Evolutionary conservation across 2,329 filamentous ascomycete species (phyloP).

Genomic region (Xylaria digitata): DNA sequence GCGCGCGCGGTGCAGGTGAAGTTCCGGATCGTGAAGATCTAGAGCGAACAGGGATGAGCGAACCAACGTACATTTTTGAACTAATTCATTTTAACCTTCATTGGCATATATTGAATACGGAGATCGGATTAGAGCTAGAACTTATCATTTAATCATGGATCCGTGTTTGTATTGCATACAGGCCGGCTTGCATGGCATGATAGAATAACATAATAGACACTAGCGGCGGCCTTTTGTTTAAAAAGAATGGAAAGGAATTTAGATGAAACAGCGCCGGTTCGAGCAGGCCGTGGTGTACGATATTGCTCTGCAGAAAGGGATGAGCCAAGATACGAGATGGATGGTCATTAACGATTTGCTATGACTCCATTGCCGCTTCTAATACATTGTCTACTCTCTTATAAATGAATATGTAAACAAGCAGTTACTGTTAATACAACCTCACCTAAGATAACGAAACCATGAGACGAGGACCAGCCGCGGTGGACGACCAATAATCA

Average conservation of each 20-base stretch:
- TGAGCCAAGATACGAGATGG: too few relatives aligned
- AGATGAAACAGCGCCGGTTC: background rate
- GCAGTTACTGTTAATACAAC: too few relatives aligned
- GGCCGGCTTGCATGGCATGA: constrained; percentile 6
- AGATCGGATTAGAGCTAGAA: background rate
- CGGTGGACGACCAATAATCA: too few relatives aligned
- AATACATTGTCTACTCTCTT: too few relatives aligned
- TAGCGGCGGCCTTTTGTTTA: background rate
- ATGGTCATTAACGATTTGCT: too few relatives aligned
- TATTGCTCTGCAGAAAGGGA: background rate
- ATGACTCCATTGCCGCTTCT: too few relatives aligned
- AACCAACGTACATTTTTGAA: background rate
- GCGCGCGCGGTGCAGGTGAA: constrained; percentile 30
- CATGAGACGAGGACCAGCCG: too few relatives aligned
- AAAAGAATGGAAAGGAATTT: background rate
- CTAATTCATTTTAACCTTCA: background rate
- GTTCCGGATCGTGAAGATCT: constrained; percentile 31
- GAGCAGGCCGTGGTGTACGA: background rate
- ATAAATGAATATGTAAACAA: too few relatives aligned
- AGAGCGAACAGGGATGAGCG: background rate
- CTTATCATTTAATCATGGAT: background rate
- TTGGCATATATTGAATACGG: background rate
- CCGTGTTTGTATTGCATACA: constrained; percentile 13
- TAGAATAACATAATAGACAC: constrained; percentile 15
- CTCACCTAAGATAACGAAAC: too few relatives aligned